Percentiles rank a stretch among this genome's conserved stretches.
phyloP scores from a whole-genome alignment of 768 basidiomycete genomes.

The Mrakia gelida region DNA sequence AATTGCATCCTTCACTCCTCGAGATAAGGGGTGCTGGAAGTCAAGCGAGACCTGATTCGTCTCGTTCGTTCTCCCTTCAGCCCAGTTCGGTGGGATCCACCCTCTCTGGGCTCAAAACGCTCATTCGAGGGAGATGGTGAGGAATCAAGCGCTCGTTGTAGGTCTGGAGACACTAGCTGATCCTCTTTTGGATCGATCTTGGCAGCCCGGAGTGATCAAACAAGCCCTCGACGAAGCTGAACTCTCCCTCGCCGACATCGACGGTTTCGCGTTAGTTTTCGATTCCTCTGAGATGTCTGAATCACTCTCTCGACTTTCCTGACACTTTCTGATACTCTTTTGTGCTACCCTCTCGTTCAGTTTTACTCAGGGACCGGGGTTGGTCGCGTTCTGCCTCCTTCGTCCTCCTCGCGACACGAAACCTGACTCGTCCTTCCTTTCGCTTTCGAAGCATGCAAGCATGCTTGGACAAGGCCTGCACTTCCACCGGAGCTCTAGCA shows the following conservation, averaged over 20 bases:
- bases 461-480: conserved; percentile 71
- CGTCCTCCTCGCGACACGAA: background rate
- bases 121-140: conserved; percentile 75
- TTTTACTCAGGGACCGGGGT: conserved; percentile 35
- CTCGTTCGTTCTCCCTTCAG: conserved; percentile 52
- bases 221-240: conserved; percentile 68
- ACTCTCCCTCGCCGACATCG: conserved; percentile 59
- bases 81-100: conserved; percentile 66
- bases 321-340: background rate
- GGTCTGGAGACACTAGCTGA: no score
- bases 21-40: no score
- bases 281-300: background rate
- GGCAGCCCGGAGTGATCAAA: conserved; percentile 67
- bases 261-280: conserved; percentile 66
- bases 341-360: background rate
- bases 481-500: conserved; percentile 80
- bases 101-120: conserved; percentile 69
- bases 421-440: background rate
- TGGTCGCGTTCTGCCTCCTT: background rate
- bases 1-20: background rate
- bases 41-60: background rate
- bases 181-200: background rate
- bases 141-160: no score
- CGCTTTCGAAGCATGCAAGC: conserved; percentile 57
- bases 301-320: no score